Evolutionary conservation across 2,329 filamentous ascomycete species (phyloP), one percentile per base, ranked within the genome.

Genomic region (Blastomyces emzantsi): DNA sequence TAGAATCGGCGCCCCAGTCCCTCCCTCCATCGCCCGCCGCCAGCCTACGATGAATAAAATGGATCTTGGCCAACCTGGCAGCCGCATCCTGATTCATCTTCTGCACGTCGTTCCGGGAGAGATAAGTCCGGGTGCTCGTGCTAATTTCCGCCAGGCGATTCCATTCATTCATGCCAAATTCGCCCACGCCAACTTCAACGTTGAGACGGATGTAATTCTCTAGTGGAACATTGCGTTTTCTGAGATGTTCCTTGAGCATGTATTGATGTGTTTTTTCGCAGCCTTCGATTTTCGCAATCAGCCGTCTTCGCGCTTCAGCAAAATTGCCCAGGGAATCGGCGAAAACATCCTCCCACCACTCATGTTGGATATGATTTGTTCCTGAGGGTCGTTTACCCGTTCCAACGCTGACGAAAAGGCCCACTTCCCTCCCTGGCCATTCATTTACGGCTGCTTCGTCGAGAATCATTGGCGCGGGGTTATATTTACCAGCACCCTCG

Each of bases 121-220:
- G 83, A 73, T 97, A 99, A 67, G 88, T 85, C 68, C 90, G 85
- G 0, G 94, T 99, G 72, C 88, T 88, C 17, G 91, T 97, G 78
- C 90, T 96, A 77, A 99, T 97, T 61, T 97, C 93, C 33, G 90
- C 88, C n/a, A 97, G 79, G 3, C 92, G 86, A 70, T 90, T 85
- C 94, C 94, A 99, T 74, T 97, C 94, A 73, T 97, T 99, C 92
- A 99, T 97, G 61, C 90, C 93, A 74, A 97, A 97, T 73, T 97
- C 94, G 62, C 93, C 92, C 2, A 97, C 92, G 0, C 93, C 94
- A 19, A 96, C 87, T 73, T 97, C 92, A 51, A 97, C 94, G 68
- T 99, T 99, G n/a, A 97, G 81, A 8, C 94, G 89, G 74, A 92
- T 96, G 78, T 99, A 99, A 74, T 95, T 90, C 64, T 97, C 92